Conservation (phyloP, 1,284 basidiomycete species). For the Fistulinella cinereoalba region DNA sequence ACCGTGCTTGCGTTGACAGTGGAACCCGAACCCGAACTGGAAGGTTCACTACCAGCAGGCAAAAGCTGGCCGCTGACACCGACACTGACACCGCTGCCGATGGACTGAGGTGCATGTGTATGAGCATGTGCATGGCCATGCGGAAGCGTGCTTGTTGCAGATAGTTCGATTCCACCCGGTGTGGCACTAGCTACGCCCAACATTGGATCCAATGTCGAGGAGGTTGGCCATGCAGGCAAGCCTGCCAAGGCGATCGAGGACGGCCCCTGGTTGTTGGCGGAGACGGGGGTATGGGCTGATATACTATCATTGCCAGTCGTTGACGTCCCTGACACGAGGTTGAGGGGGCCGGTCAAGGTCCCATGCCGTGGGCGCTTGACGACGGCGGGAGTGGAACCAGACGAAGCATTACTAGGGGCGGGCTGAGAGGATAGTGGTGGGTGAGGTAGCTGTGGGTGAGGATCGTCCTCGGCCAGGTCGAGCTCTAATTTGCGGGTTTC, state of each 20-base stretch:
- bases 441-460: slow-evolving; percentile 14
- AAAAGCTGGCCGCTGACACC: slow-evolving; percentile 26
- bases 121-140: slow-evolving; percentile 15
- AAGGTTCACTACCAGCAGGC: slow-evolving; percentile 27
- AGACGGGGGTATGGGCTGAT: slow-evolving; percentile 21
- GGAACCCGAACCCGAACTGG: slow-evolving; percentile 18
- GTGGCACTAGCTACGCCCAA: slow-evolving; percentile 32
- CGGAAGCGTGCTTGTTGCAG: slow-evolving; percentile 8
- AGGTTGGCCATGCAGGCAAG: slow-evolving; percentile 31
- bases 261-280: slow-evolving; percentile 10
- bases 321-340: slow-evolving; percentile 20
- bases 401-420: neutral
- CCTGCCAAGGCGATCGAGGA: slow-evolving; percentile 28
- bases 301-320: slow-evolving; percentile 15
- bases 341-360: slow-evolving; percentile 24
- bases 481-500: slow-evolving; percentile 27
- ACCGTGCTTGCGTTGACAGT: slow-evolving; percentile 2
- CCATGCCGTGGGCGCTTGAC: slow-evolving; percentile 31
- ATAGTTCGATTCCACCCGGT: slow-evolving; percentile 32
- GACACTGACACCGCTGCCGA: slow-evolving; percentile 7
- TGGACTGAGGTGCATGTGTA: slow-evolving; percentile 15
- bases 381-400: slow-evolving; percentile 1
- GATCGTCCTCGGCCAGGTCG: slow-evolving; percentile 26
- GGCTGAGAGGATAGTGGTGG: slow-evolving; percentile 13
- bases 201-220: slow-evolving; percentile 32